These are phyloP conservation scores for Podospora didyma DNA, from an alignment of 495 filamentous ascomycete genomes.

Conservation along the genomic window DNA sequence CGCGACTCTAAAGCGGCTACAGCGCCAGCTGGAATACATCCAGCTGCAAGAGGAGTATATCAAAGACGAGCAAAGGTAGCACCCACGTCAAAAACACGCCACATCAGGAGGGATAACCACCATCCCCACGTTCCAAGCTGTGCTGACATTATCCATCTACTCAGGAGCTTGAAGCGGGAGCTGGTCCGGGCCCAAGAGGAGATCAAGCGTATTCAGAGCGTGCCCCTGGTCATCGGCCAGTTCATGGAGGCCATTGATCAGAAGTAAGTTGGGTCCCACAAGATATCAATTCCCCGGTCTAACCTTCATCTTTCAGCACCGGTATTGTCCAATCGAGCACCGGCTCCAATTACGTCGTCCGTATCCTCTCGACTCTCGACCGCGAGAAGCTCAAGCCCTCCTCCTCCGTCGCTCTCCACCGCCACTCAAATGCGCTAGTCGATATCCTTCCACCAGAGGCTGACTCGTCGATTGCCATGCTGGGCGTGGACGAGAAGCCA, in stretches of 20 bases:
- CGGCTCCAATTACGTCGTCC: slow-evolving; percentile 97
- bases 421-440: slow-evolving; percentile 97
- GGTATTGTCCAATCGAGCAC: slow-evolving; percentile 98
- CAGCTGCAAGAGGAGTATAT: slow-evolving; percentile 99
- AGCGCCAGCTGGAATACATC: slow-evolving; percentile 97
- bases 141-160: slow-evolving; percentile 11
- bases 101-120: no score
- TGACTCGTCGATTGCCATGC: slow-evolving; percentile 97
- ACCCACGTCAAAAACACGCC: not conserved
- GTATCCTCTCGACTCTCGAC: slow-evolving; percentile 96
- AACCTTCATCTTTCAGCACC: slow-evolving; percentile 55
- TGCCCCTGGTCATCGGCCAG: slow-evolving; percentile 95
- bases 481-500: slow-evolving; percentile 92
- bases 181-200: slow-evolving; percentile 97
- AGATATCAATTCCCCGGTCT: slow-evolving; percentile 3
- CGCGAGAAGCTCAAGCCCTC: slow-evolving; percentile 96
- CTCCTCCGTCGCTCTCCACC: slow-evolving; percentile 93
- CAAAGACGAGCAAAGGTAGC: slow-evolving; percentile 96
- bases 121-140: no score
- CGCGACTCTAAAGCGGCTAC: slow-evolving; percentile 87
- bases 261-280: slow-evolving; percentile 61
- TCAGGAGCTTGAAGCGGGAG: slow-evolving; percentile 92
- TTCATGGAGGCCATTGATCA: slow-evolving; percentile 99
- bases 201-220: slow-evolving; percentile 98
- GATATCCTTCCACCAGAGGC: slow-evolving; percentile 97